Conservation (phyloP, 306 rosid genomes). For the Hippophae gyantsensis region DNA sequence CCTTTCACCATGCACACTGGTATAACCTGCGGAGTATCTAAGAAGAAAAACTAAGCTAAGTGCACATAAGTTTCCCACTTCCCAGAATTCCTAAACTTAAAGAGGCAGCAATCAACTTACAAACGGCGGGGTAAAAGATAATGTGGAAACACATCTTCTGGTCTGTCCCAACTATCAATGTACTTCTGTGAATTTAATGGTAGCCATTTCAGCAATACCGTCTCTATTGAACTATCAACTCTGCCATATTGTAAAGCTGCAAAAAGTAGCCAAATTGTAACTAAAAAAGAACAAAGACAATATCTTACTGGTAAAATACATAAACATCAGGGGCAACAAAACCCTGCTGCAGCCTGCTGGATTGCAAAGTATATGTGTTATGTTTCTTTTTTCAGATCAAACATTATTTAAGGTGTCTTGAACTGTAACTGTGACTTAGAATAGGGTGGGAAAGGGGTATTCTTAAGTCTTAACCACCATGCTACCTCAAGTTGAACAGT, state of each 20-base stretch:
- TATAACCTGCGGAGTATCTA: constrained; percentile 75
- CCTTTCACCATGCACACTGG: constrained; percentile 83
- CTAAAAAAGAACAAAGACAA: not conserved
- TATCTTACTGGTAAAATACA: not conserved
- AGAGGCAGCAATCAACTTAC: constrained; percentile 39
- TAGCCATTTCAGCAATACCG: constrained; percentile 30
- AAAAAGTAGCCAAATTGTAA: constrained; percentile 5
- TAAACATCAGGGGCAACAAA: not conserved
- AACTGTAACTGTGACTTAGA: too few species aligned
- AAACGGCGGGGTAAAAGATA: constrained; percentile 40
- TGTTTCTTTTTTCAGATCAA: too few species aligned
- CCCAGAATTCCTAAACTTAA: too few species aligned
- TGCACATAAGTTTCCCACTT: too few species aligned
- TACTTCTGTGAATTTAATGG: constrained; percentile 33
- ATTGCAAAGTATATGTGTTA: too few species aligned
- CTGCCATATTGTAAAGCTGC: constrained; percentile 38
- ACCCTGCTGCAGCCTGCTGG: not conserved
- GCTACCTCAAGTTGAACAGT: too few species aligned
- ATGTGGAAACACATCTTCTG: constrained; percentile 22
- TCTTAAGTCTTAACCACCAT: too few species aligned
- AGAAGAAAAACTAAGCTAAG: constrained; percentile 6
- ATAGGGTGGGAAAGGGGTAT: too few species aligned
- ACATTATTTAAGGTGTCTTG: too few species aligned
- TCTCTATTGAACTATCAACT: constrained; percentile 15
- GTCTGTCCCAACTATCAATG: constrained; percentile 23